Evolutionary conservation across 1,284 basidiomycete genomes (phyloP), one percentile per base, ranked within the genome.

Genomic region (Austropuccinia psidii): DNA sequence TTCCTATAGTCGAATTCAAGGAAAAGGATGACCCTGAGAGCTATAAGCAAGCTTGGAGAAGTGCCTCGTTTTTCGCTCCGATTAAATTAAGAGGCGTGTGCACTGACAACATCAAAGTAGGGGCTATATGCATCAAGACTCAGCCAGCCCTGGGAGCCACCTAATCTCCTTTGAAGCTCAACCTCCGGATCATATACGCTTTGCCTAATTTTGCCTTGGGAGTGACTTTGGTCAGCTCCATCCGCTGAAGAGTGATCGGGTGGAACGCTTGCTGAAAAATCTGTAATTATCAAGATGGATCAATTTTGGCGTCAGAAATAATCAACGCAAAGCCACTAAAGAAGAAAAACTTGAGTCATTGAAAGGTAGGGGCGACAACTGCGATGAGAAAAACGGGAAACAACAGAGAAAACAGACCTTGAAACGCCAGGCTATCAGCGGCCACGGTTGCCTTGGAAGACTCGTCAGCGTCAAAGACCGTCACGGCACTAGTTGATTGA

Each of bases 101-200:
- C 11, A 72, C 57, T 37, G 17, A 72, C 69, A 31, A 72, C 69
- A 29, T 72, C 69, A 62, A 72, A 72, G 49, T 72, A 72, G 5
- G 35, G 43, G 39, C 54, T 72, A 21, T 72, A 72, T 19, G 69
- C 33, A 54, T 72, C 69, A 13, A 72, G 50, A 29, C 69, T 72
- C 8, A 72, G 54, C 69, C 69, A 70, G 9, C 54, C 21, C 11
- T 41, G n/a, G 9, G 68, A 70, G 27, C 45, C 57, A 62, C 45
- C 31, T 19, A 62, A 27, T 19, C 57, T 31, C 7, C 33, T 29
- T 43, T 72, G 69, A 8, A 37, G 31, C 21, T 72, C 69, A 33
- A 54, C 57, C 35, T 72, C 58, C 17, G 69, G 69, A 49, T 72
- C 57, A 50, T 72, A 72, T 15, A 61, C 55, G 17, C 41, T 70